Evolutionary conservation across 768 basidiomycete genomes (phyloP).

Genomic region (Lactarius quietus): DNA sequence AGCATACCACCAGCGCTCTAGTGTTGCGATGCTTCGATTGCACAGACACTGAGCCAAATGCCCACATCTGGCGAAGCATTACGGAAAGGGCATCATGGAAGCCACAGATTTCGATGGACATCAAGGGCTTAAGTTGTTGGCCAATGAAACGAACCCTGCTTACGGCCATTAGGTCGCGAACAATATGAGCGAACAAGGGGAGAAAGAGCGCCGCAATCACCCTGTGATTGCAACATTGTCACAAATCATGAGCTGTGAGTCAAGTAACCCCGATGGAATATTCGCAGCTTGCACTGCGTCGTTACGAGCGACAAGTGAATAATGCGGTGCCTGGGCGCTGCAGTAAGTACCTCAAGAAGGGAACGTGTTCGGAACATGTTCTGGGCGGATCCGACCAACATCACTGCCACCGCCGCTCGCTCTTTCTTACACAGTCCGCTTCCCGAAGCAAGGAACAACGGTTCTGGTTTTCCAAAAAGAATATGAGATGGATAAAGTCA

Average conservation of each 20-base stretch:
- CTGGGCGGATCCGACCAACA: not conserved
- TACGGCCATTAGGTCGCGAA: not conserved
- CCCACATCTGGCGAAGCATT: not conserved
- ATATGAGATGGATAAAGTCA: constrained; percentile 21
- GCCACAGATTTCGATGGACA: constrained; percentile 7
- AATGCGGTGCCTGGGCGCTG: constrained; percentile 14
- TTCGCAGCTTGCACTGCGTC: constrained; percentile 10
- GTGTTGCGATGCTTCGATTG: constrained; percentile 21
- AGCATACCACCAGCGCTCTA: constrained; percentile 19
- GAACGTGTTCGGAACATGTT: constrained; percentile 10
- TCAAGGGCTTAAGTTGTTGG: not conserved
- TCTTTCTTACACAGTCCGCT: constrained; percentile 5
- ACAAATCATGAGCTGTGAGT: not conserved
- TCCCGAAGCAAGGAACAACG: not conserved
- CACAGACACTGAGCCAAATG: constrained; percentile 1
- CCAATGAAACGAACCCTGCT: not conserved
- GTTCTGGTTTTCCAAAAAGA: constrained; percentile 16
- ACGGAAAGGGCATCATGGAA: constrained; percentile 12
- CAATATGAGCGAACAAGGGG: not conserved
- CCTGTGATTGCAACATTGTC: not conserved
- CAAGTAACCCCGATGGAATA: not conserved
- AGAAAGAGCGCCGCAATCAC: not conserved
- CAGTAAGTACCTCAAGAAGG: not conserved
- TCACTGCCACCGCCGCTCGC: not conserved
- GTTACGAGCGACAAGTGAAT: not conserved